These are phyloP conservation scores for Coprinopsis cinerea DNA, from an alignment of 768 basidiomycete genomes.

Conservation along the genomic window DNA sequence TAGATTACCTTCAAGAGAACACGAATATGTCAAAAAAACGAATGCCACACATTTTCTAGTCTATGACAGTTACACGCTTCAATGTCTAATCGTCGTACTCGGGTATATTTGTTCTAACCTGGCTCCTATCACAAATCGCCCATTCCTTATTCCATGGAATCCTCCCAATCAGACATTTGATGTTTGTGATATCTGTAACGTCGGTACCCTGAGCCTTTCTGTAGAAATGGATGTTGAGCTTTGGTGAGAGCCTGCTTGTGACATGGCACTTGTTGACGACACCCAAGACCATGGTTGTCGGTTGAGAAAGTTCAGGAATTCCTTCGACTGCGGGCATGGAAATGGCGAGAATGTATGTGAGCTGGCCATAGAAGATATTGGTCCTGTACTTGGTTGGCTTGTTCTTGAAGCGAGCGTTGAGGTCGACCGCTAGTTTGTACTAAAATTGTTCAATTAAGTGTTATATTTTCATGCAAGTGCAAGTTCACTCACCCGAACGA, in stretches of 20 bases:
- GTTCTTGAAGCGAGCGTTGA: not conserved
- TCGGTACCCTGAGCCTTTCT: conserved; percentile 12
- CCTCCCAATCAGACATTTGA: conserved; percentile 24
- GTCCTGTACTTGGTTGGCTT: too few relatives aligned
- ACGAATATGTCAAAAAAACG: too few relatives aligned
- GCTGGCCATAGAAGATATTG: too few relatives aligned
- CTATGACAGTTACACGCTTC: too few relatives aligned
- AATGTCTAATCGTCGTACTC: too few relatives aligned
- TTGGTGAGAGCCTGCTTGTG: not conserved
- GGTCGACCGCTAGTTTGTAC: conserved; percentile 2
- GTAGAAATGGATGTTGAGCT: conserved; percentile 7
- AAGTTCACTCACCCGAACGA: conserved; percentile 2
- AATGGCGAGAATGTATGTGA: too few relatives aligned
- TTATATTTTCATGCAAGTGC: not conserved
- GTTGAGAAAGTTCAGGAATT: not conserved
- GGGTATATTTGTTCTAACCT: too few relatives aligned
- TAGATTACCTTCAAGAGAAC: too few relatives aligned
- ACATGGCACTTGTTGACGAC: not conserved
- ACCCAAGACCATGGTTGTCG: not conserved
- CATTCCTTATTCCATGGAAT: conserved; percentile 15
- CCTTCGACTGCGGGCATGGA: too few relatives aligned
- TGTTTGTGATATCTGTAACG: conserved; percentile 21
- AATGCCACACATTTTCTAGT: too few relatives aligned
- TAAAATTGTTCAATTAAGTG: not conserved
- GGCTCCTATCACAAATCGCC: conserved; percentile 22